Evolutionary conservation across 257 asterid species (phyloP).

Genomic region (Rubia yunnanensis): DNA sequence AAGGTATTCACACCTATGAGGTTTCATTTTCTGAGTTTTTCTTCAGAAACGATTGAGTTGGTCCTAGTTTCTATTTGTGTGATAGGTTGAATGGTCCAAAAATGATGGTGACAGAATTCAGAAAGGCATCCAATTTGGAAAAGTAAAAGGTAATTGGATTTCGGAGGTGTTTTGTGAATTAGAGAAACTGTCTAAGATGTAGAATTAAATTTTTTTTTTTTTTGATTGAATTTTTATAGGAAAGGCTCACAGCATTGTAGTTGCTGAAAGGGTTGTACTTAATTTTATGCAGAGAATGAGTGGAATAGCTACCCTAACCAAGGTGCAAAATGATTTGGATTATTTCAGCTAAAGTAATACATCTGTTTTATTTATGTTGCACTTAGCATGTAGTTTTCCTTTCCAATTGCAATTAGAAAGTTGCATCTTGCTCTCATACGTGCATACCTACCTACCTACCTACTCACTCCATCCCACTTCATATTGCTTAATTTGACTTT

Average conservation of each 20-base stretch:
- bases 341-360: neutral
- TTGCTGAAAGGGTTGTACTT: conserved; percentile 94
- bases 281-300: conserved; percentile 99
- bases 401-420: neutral
- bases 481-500: no score
- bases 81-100: conserved; percentile 70
- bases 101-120: conserved; percentile 76
- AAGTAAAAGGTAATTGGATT: conserved; percentile 56
- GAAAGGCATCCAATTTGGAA: conserved; percentile 90
- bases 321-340: conserved; percentile 33
- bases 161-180: neutral
- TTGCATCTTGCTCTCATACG: neutral
- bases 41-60: neutral
- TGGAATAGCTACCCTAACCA: conserved; percentile 93
- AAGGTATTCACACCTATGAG: conserved; percentile 36
- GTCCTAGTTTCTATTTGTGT: neutral
- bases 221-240: conserved; percentile 38
- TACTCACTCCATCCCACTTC: no score
- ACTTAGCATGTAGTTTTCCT: neutral
- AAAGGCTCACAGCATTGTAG: conserved; percentile 76
- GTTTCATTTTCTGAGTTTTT: neutral
- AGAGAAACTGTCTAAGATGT: conserved; percentile 1
- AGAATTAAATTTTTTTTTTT: conserved; percentile 8
- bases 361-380: neutral
- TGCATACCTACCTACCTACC: no score